Base-by-base conservation (phyloP, 192 early-diverging fungal genomes). In the Umbelopsis sp. region DNA sequence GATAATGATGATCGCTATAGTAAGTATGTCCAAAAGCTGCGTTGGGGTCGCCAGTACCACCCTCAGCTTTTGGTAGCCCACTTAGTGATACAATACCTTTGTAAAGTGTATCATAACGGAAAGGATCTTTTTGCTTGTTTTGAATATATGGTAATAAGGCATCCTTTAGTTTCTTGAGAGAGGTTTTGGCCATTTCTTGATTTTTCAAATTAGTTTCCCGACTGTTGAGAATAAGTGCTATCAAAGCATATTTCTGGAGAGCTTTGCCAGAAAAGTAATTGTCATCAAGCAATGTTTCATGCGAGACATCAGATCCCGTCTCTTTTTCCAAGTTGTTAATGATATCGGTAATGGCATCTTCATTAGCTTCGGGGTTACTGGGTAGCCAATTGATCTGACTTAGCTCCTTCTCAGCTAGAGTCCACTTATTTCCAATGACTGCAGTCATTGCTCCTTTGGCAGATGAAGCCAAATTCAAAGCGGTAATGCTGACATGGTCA, bases 1-100 rank as follows among this genome's bases (percentile, higher is more conserved):
- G 78, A 72, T 79, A 79, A 52, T 79, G 78, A 45, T 79, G 78
- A 61, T 79, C 78, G 44, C 69, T 79, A n/a, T 79, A 79, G 27
- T 79, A 79, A 8, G 73, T 46, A 49, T 79, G 78, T 0, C 78
- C 78, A 58, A 79, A 79, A 7, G 51, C 78, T 20, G 73, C 71
- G 55, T 64, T 49, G 20, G 67, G 47, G 46, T 79, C 55, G 12
- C 74, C 78, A 22, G 55, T 69, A n/a, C 78, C 78, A 61, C 78
- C 78, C 55, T 72, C 64, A 1, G 23, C 48, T 41, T 10, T 9
- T 49, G 78, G 78, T 18, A 79, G 22, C 0, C 78, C 78, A 50
- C 58, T 68, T 18, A 30, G 44, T 25, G 74, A 48, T 8, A 79
- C 73, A 65, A 75, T 75, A n/a, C 78, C 78, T 16, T 66, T 67